Base-by-base conservation (phyloP, 495 filamentous ascomycete genomes). In the Amorphotheca resinae region DNA sequence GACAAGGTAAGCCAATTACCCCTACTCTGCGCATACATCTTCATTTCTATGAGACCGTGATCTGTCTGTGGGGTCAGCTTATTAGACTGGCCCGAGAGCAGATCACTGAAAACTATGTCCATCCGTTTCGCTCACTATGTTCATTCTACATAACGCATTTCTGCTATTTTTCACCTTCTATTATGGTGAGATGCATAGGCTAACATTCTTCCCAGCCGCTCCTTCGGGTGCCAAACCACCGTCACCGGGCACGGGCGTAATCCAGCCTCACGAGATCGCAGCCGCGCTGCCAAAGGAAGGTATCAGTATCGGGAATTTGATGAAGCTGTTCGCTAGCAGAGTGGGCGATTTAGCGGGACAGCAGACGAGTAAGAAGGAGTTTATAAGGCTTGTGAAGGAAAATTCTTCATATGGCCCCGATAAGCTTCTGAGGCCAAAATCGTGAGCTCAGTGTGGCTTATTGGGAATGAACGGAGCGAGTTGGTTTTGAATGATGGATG, bases 191-290 rank as follows among this genome's bases (percentile, higher is more conserved):
- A n/a, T n/a, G n/a, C n/a, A n/a, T n/a, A n/a, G n/a, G 25, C 25
- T 28, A 28, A 28, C 25, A 5, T 28, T 28, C 25, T 11, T 5
- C n/a, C 25, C 38, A 16, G 38, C 38, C 6, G 38, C 5, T 15
- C 9, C 38, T 8, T 9, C 21, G 9, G 25, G 36, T 20, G 40
- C 11, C 21, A 37, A 21, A 11, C 12, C 33, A 38, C 26, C 39
- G 18, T 28, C 38, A 11, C 23, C 26, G 22, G 22, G 41, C 42
- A 22, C 26, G 26, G 51, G 54, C n/a, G 74, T 73, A 46, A 73
- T 79, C 17, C 76, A 74, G 8, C 63, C 72, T 4, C 73, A 71
- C n/a, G 87, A 93, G 56, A 80, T 91, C 41, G 64, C 79, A 50
- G 70, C 73, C 3, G 73, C 72, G 1, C 69, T 87, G 33, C 81